Percentiles rank a stretch among this genome's conserved stretches.
Conservation (phyloP, 2,329 filamentous ascomycete genomes). For the Lasiodiplodia hormozganensis region DNA sequence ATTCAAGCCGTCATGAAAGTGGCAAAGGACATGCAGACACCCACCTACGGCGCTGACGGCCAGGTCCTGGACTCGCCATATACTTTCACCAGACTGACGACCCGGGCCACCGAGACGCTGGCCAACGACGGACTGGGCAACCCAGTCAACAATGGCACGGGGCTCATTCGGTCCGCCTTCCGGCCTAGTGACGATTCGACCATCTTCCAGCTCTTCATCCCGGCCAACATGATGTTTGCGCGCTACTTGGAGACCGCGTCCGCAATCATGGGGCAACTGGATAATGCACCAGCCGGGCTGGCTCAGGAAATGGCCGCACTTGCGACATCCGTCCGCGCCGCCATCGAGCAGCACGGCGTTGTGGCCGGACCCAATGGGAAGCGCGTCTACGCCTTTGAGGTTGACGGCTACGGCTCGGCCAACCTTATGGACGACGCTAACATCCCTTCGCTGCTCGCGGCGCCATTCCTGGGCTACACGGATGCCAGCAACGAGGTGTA, state of each 20-base stretch:
- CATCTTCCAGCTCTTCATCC: conserved; percentile 58
- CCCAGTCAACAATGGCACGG: conserved; percentile 56
- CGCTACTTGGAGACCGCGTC: conserved; percentile 64
- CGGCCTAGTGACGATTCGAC: conserved; percentile 59
- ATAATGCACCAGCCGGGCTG: conserved; percentile 56
- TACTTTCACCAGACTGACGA: conserved; percentile 53
- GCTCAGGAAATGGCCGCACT: conserved; percentile 64
- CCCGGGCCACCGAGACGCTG: conserved; percentile 55
- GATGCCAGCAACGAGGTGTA: conserved; percentile 51
- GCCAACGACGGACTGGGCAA: conserved; percentile 62
- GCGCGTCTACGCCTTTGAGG: conserved; percentile 56
- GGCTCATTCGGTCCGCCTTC: conserved; percentile 58
- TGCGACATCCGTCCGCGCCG: conserved; percentile 52
- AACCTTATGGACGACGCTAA: conserved; percentile 77
- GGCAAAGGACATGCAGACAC: conserved; percentile 54
- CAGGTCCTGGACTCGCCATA: conserved; percentile 53
- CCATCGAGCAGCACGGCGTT: conserved; percentile 55
- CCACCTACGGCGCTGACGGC: conserved; percentile 57
- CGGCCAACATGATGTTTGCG: conserved; percentile 74
- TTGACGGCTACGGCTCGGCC: conserved; percentile 58
- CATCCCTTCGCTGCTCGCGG: conserved; percentile 70
- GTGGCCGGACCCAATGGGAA: conserved; percentile 41
- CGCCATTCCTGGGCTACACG: conserved; percentile 68
- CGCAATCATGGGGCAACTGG: conserved; percentile 60
- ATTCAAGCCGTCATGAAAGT: conserved; percentile 54